Evolutionary conservation across 1,284 basidiomycete genomes (phyloP), one percentile per base, ranked within the genome.

Genomic region (Mycena citricolor): DNA sequence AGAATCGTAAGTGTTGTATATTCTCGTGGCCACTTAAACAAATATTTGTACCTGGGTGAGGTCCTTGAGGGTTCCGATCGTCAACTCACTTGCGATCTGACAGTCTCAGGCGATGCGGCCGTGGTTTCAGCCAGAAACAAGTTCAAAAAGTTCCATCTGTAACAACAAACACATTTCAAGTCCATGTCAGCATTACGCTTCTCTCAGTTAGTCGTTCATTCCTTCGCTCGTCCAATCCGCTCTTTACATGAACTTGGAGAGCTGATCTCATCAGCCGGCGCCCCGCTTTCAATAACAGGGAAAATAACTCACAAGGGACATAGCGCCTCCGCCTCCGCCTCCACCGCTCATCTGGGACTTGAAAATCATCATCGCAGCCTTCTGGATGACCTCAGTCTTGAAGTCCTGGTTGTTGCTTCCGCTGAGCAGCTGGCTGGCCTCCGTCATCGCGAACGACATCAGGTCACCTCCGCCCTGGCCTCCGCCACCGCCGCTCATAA

Each of bases 291-390:
- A 30, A 5, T 5, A 20, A 16, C 19, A 37, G 57, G 19, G 49
- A 44, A 47, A 51, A 36, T 21, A 13, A 65, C 72, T 56, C 46
- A 79, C 85, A 66, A 84, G 54, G 21, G 81, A 86, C 60, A 79
- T 76, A 12, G 71, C 61, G 0, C 83, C 83, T 6, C 83, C 83
- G 19, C 65, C 67, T 2, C 65, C 57, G 32, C 67, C 67, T 4
- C 63, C 61, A 7, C 65, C 56, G 32, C 74, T 67, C 49, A 86
- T 70, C 65, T 86, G 83, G 32, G 76, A 79, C 61, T 93, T 92
- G 78, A 91, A 83, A 45, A 89, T 78, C 1, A 85, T 90, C 79
- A 84, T 83, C 4, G 84, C 89, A 33, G 90, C 90, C 12, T 84
- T 76, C 54, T 86, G 89, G 57, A 93, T 78, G 5, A 82, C 83